Conservation (phyloP, 768 basidiomycete genomes). For the Leucosporidium yakuticum region DNA sequence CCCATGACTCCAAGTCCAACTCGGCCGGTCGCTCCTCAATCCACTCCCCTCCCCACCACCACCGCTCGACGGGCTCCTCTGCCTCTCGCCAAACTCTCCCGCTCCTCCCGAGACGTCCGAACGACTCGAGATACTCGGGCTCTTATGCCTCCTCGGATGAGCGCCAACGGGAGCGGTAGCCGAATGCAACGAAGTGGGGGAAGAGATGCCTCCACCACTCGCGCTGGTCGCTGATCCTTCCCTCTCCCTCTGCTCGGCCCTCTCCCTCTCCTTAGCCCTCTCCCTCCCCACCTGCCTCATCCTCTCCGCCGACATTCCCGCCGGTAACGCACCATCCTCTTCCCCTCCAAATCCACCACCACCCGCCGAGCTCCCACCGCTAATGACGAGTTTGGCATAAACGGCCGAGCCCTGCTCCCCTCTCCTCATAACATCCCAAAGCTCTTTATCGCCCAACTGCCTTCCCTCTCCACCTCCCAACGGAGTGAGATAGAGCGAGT, state of each 20-base stretch:
- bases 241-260: too few species aligned
- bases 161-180: neutral
- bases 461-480: slow-evolving; percentile 72
- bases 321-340: neutral
- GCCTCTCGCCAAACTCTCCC: slow-evolving; percentile 8
- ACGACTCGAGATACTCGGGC: neutral
- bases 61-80: slow-evolving; percentile 43
- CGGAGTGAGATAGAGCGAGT: slow-evolving; percentile 80
- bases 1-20: slow-evolving; percentile 7
- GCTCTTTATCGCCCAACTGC: slow-evolving; percentile 62
- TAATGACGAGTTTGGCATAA: slow-evolving; percentile 73
- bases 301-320: too few species aligned
- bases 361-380: slow-evolving; percentile 47
- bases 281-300: too few species aligned
- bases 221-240: too few species aligned
- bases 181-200: too few species aligned
- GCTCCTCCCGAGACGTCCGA: slow-evolving; percentile 7
- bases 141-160: neutral
- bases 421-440: slow-evolving; percentile 53
- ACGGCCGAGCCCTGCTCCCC: slow-evolving; percentile 50
- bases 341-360: slow-evolving; percentile 49
- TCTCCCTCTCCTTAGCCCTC: too few species aligned
- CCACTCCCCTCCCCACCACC: slow-evolving; percentile 49
- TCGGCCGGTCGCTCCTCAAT: neutral
- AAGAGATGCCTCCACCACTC: too few species aligned